Evolutionary conservation across 1,139 yeast genomes (phyloP).

Genomic region (Sugiyamaella sp.): DNA sequence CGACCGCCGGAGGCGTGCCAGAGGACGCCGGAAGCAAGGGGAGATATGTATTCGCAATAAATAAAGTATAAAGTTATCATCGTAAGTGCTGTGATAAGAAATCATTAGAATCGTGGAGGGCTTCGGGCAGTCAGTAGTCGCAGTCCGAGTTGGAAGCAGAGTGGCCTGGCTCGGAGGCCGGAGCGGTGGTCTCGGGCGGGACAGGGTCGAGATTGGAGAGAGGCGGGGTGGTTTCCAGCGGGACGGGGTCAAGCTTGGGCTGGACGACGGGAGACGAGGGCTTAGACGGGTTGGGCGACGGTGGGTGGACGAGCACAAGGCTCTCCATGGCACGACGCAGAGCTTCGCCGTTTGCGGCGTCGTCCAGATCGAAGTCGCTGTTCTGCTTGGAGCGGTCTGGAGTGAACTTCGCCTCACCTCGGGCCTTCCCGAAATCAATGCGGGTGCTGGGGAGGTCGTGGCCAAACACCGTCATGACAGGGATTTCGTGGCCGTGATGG

Average conservation of each 20-base stretch:
- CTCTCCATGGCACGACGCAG: slow-evolving; percentile 40
- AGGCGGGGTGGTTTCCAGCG: not conserved
- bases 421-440: slow-evolving; percentile 36
- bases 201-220: not conserved
- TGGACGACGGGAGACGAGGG: not conserved
- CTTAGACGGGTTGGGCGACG: not conserved
- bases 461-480: slow-evolving; percentile 28
- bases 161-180: not conserved
- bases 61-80: too few relatives aligned
- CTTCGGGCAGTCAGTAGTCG: too few relatives aligned
- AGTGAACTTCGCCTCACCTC: slow-evolving; percentile 34
- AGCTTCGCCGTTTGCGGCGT: slow-evolving; percentile 31
- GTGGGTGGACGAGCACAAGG: slow-evolving; percentile 27
- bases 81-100: too few relatives aligned
- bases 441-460: slow-evolving; percentile 23
- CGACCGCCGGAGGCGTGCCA: too few relatives aligned
- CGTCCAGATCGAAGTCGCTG: slow-evolving; percentile 28
- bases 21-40: slow-evolving; percentile 5
- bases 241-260: not conserved
- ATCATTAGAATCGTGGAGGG: too few relatives aligned
- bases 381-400: slow-evolving; percentile 23
- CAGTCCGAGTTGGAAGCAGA: too few relatives aligned
- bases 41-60: not conserved
- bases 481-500: too few relatives aligned
- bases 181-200: too few relatives aligned